phyloP scores from a whole-genome alignment of 2,329 filamentous ascomycete genomes.

The Apiospora phragmitis region DNA sequence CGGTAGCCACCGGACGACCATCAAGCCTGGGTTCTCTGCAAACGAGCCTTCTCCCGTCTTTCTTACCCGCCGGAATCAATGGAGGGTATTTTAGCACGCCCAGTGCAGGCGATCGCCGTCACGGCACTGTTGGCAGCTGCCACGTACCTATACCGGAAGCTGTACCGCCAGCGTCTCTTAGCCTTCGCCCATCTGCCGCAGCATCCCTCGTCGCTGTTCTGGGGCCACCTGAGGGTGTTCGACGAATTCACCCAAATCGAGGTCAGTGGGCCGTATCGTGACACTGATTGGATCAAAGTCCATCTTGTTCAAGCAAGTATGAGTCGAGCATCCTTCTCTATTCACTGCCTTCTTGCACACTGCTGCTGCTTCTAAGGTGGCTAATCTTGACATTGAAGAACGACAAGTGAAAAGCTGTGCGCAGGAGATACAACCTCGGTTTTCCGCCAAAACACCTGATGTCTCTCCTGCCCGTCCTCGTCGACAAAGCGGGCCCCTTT shows the following conservation, averaged over 20 bases:
- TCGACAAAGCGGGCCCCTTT: background rate
- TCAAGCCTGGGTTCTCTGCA: too few species aligned
- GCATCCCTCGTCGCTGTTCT: background rate
- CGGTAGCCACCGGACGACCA: too few species aligned
- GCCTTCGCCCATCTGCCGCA: background rate
- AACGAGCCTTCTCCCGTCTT: background rate
- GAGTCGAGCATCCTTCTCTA: background rate
- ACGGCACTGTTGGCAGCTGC: background rate
- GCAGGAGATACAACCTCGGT: constrained; percentile 38
- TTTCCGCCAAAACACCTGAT: constrained; percentile 41
- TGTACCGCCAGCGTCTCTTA: background rate
- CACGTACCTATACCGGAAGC: background rate
- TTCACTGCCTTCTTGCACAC: accelerated
- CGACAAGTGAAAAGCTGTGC: constrained; percentile 33
- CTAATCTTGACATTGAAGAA: constrained; percentile 23
- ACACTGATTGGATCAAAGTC: background rate
- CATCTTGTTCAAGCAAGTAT: background rate
- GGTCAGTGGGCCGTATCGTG: background rate
- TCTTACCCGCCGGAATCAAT: background rate
- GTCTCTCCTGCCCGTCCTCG: constrained; percentile 30
- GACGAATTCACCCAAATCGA: background rate
- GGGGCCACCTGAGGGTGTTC: background rate
- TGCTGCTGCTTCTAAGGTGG: background rate
- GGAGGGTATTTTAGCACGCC: background rate
- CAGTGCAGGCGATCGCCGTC: background rate